Conservation (phyloP, 2,329 filamentous ascomycete genomes). For the Fusarium circinatum region DNA sequence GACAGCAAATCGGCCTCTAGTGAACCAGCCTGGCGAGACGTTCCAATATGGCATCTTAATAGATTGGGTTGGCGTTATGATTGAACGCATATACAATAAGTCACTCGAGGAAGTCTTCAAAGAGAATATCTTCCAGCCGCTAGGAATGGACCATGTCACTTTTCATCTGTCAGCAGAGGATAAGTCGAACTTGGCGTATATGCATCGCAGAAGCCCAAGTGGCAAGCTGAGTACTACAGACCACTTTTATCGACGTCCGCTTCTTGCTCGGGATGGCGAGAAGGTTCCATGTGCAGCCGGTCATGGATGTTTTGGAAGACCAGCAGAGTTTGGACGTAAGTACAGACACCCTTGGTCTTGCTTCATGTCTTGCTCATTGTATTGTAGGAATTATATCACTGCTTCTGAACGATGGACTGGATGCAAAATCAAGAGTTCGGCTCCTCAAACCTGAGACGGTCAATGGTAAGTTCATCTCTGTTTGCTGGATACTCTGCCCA, state of each 20-base stretch:
- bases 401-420: rapidly evolving
- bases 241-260: neutral
- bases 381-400: neutral
- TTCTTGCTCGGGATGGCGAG: neutral
- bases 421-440: neutral
- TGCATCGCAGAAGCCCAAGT: neutral
- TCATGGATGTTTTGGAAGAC: neutral
- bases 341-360: rapidly evolving
- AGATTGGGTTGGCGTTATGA: neutral
- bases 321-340: neutral
- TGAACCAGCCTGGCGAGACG: neutral
- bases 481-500: neutral
- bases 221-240: neutral
- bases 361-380: rapidly evolving
- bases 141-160: neutral
- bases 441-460: neutral
- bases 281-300: neutral
- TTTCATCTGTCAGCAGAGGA: neutral
- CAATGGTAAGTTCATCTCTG: neutral
- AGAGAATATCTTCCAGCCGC: rapidly evolving
- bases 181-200: neutral
- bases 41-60: neutral
- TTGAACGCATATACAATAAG: neutral
- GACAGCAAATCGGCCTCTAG: neutral
- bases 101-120: neutral